Percentiles rank a stretch among this genome's conserved stretches.
Evolutionary conservation across 306 rosid species (phyloP).

Genomic region (Boehmeria nivea): DNA sequence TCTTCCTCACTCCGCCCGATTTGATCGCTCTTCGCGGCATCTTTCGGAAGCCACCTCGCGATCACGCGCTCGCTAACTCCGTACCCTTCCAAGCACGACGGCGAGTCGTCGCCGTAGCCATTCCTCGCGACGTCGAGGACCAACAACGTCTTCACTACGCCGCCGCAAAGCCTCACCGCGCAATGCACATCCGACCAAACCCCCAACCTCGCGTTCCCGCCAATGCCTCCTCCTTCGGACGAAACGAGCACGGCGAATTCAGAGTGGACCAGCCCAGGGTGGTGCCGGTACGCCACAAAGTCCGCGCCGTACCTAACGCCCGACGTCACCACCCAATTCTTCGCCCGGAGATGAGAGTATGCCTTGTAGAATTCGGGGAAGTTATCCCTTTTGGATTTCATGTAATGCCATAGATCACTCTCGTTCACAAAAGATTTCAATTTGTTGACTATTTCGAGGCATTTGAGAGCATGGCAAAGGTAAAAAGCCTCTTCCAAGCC

Average conservation of each 20-base stretch:
- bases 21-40: slow-evolving; percentile 36
- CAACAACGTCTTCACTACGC: slow-evolving; percentile 61
- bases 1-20: too few species aligned
- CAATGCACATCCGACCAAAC: slow-evolving; percentile 77
- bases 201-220: slow-evolving; percentile 43
- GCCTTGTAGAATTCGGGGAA: slow-evolving; percentile 62
- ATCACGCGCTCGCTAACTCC: slow-evolving; percentile 41
- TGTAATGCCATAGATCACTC: slow-evolving; percentile 48
- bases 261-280: slow-evolving; percentile 67
- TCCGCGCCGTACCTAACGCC: slow-evolving; percentile 71
- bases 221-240: slow-evolving; percentile 29
- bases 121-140: slow-evolving; percentile 38
- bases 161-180: slow-evolving; percentile 54
- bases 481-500: slow-evolving; percentile 72
- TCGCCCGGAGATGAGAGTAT: slow-evolving; percentile 57
- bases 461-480: slow-evolving; percentile 51
- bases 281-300: slow-evolving; percentile 65
- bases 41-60: slow-evolving; percentile 56
- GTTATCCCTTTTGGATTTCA: slow-evolving; percentile 39
- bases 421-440: slow-evolving; percentile 16
- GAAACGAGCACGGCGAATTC: slow-evolving; percentile 68
- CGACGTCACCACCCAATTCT: slow-evolving; percentile 70
- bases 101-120: slow-evolving; percentile 32
- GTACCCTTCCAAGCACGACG: slow-evolving; percentile 33
- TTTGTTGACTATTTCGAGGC: slow-evolving; percentile 42